phyloP scores from a whole-genome alignment of 495 filamentous ascomycete species.

The Xylaria flabelliformis region DNA sequence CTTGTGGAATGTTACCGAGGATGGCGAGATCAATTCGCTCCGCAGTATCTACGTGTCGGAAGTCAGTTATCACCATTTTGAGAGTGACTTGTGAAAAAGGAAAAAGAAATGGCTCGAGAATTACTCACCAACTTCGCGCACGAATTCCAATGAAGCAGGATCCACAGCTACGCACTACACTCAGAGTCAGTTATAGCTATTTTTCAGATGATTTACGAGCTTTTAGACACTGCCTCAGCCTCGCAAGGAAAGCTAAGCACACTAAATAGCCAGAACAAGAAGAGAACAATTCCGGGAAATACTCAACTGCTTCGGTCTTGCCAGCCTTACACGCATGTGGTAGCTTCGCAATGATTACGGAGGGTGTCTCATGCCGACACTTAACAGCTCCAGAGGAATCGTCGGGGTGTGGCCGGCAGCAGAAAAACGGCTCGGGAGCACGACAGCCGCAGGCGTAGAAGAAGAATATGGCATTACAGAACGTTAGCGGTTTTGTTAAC shows the following conservation, averaged over 20 bases:
- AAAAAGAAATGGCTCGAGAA: neutral
- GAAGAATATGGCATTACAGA: constrained; percentile 16
- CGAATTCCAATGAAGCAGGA: constrained; percentile 1
- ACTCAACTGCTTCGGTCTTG: neutral
- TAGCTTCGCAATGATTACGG: constrained; percentile 10
- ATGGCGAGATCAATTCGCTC: constrained; percentile 13
- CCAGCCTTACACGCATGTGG: constrained; percentile 5
- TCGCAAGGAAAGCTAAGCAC: neutral
- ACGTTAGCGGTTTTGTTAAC: neutral
- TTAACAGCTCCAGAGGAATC: neutral
- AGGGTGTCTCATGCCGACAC: constrained; percentile 14
- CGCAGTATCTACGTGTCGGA: neutral
- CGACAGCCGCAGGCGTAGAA: constrained; percentile 23
- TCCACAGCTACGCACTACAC: constrained; percentile 2
- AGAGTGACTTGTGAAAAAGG: neutral
- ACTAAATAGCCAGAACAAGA: neutral
- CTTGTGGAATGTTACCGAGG: neutral
- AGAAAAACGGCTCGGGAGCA: constrained; percentile 4
- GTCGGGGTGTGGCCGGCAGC: neutral
- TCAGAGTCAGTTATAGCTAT: neutral
- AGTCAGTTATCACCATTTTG: neutral
- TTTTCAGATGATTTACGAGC: neutral
- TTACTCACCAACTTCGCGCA: constrained; percentile 4
- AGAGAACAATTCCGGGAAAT: neutral
- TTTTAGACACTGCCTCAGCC: neutral